These are phyloP conservation scores for Scheffersomyces stambukii DNA, from an alignment of 1,139 yeast genomes.

Conservation along the genomic window DNA sequence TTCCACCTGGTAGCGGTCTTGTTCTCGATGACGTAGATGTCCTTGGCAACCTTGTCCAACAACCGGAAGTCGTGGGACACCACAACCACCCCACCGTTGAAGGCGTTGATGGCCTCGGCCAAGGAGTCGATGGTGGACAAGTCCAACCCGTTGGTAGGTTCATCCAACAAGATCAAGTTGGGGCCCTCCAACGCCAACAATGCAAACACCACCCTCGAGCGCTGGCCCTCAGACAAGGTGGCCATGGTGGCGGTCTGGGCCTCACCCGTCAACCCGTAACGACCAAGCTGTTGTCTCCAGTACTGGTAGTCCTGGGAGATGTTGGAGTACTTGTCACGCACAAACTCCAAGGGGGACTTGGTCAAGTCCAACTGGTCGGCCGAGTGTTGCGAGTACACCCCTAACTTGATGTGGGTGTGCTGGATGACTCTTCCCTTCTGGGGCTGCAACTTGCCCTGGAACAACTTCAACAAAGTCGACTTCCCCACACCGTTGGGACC, in stretches of 20 bases:
- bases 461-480: constrained; percentile 89
- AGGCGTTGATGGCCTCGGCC: constrained; percentile 91
- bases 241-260: constrained; percentile 99
- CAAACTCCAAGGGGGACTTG: constrained; percentile 92
- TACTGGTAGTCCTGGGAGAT: constrained; percentile 97
- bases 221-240: constrained; percentile 97
- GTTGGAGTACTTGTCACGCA: constrained; percentile 84
- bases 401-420: constrained; percentile 96
- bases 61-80: constrained; percentile 99
- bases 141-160: constrained; percentile 99
- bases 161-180: constrained; percentile 90
- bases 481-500: constrained; percentile 99
- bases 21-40: constrained; percentile 91
- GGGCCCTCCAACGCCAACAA: constrained; percentile 93
- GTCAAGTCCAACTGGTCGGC: constrained; percentile 97
- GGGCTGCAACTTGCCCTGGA: constrained; percentile 91
- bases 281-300: constrained; percentile 98
- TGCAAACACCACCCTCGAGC: constrained; percentile 98
- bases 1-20: constrained; percentile 97
- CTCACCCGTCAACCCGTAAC: constrained; percentile 98
- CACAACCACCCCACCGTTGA: constrained; percentile 97
- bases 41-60: constrained; percentile 95
- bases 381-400: constrained; percentile 98
- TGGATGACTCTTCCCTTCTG: constrained; percentile 94
- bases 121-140: constrained; percentile 96